Evolutionary conservation across 2,329 filamentous ascomycete genomes (phyloP).

Genomic region (Orbilia javanica): DNA sequence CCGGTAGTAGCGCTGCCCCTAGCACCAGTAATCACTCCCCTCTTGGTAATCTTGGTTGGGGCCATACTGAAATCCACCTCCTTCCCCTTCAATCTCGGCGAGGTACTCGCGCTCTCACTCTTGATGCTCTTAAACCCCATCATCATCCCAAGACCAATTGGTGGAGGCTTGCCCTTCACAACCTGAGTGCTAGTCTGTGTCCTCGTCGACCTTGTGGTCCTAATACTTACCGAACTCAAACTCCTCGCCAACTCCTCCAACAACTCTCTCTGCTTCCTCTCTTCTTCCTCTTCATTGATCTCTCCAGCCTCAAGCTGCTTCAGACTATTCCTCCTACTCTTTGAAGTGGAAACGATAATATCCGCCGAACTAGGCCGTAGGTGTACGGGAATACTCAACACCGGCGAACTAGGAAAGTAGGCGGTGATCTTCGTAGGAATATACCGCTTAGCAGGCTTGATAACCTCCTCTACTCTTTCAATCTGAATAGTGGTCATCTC

Average conservation of each 20-base stretch:
- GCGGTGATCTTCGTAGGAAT: slow-evolving; percentile 57
- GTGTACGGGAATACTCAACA: slow-evolving; percentile 48
- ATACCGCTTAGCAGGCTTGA: slow-evolving; percentile 52
- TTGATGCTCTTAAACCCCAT: slow-evolving; percentile 50
- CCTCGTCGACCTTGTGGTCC: slow-evolving; percentile 27
- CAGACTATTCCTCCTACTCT: slow-evolving; percentile 24
- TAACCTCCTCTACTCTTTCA: slow-evolving; percentile 47
- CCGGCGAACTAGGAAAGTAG: slow-evolving; percentile 52
- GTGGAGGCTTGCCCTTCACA: slow-evolving; percentile 51
- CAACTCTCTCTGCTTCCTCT: slow-evolving; percentile 50
- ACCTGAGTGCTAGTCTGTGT: slow-evolving; percentile 31
- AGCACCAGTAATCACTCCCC: slow-evolving; percentile 41
- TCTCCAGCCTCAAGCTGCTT: slow-evolving; percentile 14
- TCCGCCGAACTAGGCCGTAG: slow-evolving; percentile 22
- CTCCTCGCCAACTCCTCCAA: slow-evolving; percentile 55
- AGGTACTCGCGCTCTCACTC: slow-evolving; percentile 31
- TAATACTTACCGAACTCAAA: slow-evolving; percentile 53
- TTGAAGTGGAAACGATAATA: slow-evolving; percentile 23
- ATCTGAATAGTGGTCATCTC: slow-evolving; percentile 52
- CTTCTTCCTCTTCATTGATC: slow-evolving; percentile 37
- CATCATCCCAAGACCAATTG: slow-evolving; percentile 58
- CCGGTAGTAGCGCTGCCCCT: slow-evolving; percentile 19
- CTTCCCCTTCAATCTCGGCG: slow-evolving; percentile 50
- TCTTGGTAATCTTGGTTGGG: slow-evolving; percentile 55
- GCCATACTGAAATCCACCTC: slow-evolving; percentile 49